A percentile compares a stretch with the other conserved stretches of the same genome.
phyloP scores from a whole-genome alignment of 768 basidiomycete genomes.

The Tephrocybe sp. region DNA sequence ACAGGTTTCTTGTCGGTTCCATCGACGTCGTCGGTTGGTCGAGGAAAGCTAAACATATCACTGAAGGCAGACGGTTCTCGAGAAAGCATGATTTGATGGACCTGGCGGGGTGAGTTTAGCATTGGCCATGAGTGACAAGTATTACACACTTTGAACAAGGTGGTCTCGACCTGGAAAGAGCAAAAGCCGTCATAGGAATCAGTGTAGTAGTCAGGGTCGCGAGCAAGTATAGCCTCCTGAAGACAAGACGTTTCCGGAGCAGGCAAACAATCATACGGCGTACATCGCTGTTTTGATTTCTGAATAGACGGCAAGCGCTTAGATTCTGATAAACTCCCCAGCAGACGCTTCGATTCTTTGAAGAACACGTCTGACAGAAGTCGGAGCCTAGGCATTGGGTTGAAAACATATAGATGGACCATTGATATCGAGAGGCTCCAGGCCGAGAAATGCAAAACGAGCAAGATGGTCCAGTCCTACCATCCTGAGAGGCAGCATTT shows the following conservation, averaged over 20 bases:
- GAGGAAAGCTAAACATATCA: conserved; percentile 39
- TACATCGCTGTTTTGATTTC: conserved; percentile 16
- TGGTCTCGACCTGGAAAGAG: conserved; percentile 57
- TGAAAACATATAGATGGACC: conserved; percentile 37
- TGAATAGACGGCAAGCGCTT: conserved; percentile 9
- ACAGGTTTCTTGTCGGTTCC: conserved; percentile 32
- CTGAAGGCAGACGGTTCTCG: conserved; percentile 42
- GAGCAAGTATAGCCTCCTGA: conserved; percentile 18
- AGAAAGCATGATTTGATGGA: conserved; percentile 41
- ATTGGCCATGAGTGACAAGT: not conserved
- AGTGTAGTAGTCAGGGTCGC: conserved; percentile 32
- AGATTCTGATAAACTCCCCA: conserved; percentile 17
- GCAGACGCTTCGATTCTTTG: conserved; percentile 31
- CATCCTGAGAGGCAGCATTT: conserved; percentile 6
- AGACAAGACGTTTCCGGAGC: conserved; percentile 3
- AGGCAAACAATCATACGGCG: conserved; percentile 8
- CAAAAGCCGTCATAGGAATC: conserved; percentile 48
- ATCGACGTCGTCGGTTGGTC: conserved; percentile 21
- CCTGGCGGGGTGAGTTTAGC: conserved; percentile 25
- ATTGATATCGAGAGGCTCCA: conserved; percentile 23
- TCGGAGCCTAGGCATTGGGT: conserved; percentile 35
- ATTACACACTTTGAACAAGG: conserved; percentile 56
- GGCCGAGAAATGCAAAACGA: conserved; percentile 11
- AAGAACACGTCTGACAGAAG: conserved; percentile 29
- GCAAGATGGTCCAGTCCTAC: conserved; percentile 14